Evolutionary conservation across 495 filamentous ascomycete genomes (phyloP).

Genomic region (Daldinia caldariorum): DNA sequence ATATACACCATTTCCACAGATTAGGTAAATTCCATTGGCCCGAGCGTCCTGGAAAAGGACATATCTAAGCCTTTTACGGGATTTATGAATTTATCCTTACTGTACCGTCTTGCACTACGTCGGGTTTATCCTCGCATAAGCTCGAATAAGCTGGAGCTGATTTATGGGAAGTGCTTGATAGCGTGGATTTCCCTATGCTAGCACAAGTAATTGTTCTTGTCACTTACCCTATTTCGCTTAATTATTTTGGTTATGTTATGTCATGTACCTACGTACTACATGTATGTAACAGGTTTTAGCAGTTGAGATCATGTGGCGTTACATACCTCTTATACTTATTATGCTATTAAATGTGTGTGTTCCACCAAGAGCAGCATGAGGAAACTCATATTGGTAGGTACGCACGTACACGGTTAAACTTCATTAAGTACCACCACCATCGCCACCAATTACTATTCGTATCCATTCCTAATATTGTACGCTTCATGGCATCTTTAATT

Average conservation of each 20-base stretch:
- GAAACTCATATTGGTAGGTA: background rate
- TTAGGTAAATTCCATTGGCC: constrained; percentile 17
- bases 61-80: constrained; percentile 9
- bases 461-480: constrained; percentile 2
- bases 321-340: background rate
- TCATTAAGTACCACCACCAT: constrained; percentile 9
- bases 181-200: background rate
- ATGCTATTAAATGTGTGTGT: too few relatives aligned
- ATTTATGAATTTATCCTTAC: background rate
- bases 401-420: background rate
- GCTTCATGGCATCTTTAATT: background rate
- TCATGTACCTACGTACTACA: too few relatives aligned
- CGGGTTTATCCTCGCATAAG: constrained; percentile 33
- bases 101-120: constrained; percentile 20
- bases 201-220: background rate
- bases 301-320: background rate
- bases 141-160: constrained; percentile 20
- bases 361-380: too few relatives aligned
- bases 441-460: constrained; percentile 18
- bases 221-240: constrained; percentile 1
- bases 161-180: background rate
- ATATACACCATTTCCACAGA: constrained; percentile 6
- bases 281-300: too few relatives aligned
- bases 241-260: background rate
- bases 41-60: constrained; percentile 27